phyloP scores from a whole-genome alignment of 148 eudicot genomes.

The Persicaria maculosa region DNA sequence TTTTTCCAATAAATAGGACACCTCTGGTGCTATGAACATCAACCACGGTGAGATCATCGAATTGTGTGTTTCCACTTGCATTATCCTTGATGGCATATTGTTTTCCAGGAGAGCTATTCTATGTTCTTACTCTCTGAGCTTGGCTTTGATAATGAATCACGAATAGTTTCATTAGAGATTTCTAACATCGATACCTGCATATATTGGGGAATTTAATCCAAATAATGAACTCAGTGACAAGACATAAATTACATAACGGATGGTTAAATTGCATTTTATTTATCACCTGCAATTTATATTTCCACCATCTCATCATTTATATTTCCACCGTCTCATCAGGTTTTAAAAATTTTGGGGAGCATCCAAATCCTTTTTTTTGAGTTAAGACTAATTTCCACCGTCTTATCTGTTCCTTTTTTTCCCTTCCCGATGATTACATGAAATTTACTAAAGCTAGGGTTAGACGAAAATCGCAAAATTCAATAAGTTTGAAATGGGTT shows the following conservation, averaged over 20 bases:
- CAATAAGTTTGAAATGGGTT: too few species aligned
- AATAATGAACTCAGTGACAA: background rate
- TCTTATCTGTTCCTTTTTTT: too few species aligned
- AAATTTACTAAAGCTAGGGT: too few species aligned
- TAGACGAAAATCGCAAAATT: too few species aligned
- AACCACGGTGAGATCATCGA: conserved; percentile 79
- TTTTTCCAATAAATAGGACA: conserved; percentile 76
- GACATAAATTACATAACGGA: background rate
- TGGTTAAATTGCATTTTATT: conserved; percentile 4
- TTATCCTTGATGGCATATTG: conserved; percentile 86
- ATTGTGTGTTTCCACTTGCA: conserved; percentile 78
- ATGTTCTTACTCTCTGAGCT: conserved; percentile 31
- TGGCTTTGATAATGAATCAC: conserved; percentile 66
- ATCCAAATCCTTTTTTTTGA: too few species aligned
- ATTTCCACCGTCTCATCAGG: conserved; percentile 15
- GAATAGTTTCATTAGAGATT: conserved; percentile 88
- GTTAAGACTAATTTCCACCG: too few species aligned
- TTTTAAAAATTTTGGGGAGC: too few species aligned
- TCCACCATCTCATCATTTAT: conserved; percentile 24
- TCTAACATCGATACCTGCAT: conserved; percentile 92
- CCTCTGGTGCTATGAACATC: conserved; percentile 91
- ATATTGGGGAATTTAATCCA: background rate
- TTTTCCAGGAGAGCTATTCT: conserved; percentile 48
- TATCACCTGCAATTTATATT: conserved; percentile 85
- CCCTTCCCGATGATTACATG: too few species aligned